phyloP scores from a whole-genome alignment of 805 yeast species.

The Tetrapisispora pingtungensis region DNA sequence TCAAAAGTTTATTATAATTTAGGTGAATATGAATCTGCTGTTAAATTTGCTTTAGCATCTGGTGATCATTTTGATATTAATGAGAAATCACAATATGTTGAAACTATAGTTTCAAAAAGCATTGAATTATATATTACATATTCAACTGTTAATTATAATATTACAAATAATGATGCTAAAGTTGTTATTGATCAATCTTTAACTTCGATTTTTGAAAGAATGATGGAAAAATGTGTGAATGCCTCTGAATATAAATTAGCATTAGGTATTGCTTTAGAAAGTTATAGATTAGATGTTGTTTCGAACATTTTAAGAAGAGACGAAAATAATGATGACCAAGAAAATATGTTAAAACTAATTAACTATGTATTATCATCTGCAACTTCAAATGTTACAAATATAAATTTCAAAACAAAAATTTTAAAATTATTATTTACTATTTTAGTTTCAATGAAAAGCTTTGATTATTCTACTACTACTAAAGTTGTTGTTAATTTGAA shows the following conservation, averaged over 20 bases:
- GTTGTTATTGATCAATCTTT: constrained; percentile 50
- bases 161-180: constrained; percentile 14
- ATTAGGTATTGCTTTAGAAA: constrained; percentile 82
- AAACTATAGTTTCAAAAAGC: constrained; percentile 89
- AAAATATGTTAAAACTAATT: constrained; percentile 43
- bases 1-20: constrained; percentile 86
- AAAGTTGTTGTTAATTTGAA: constrained; percentile 84
- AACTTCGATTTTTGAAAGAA: constrained; percentile 64
- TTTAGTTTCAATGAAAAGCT: constrained; percentile 45
- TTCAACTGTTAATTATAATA: constrained; percentile 39
- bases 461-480: constrained; percentile 76
- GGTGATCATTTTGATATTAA: constrained; percentile 64
- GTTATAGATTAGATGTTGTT: constrained; percentile 75
- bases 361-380: constrained; percentile 70
- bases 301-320: constrained; percentile 42
- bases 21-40: constrained; percentile 89
- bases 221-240: constrained; percentile 70
- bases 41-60: constrained; percentile 78
- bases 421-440: constrained; percentile 53
- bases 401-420: constrained; percentile 55
- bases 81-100: constrained; percentile 75
- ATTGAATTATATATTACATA: constrained; percentile 68
- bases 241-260: constrained; percentile 71
- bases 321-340: constrained; percentile 36
- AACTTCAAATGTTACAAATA: constrained; percentile 53